Percentiles rank a stretch among this genome's conserved stretches.
phyloP scores from a whole-genome alignment of 768 basidiomycete genomes.

The Myochromella boudieri region DNA sequence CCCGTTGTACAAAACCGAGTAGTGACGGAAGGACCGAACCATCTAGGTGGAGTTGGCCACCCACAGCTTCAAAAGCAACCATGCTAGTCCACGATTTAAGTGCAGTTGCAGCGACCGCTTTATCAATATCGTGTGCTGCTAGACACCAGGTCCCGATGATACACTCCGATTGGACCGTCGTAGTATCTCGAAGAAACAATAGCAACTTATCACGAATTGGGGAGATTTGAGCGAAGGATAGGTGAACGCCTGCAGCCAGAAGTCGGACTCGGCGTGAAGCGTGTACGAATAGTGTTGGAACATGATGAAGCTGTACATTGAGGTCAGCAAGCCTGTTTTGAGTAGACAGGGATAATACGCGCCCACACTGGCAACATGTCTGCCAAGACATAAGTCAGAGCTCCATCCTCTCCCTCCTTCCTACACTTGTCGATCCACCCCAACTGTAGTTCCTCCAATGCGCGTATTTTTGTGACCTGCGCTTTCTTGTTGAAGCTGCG shows the following conservation, averaged over 20 bases:
- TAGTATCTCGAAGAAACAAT: constrained; percentile 48
- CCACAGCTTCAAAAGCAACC: constrained; percentile 19
- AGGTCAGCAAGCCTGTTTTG: too few species aligned
- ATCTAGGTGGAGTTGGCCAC: constrained; percentile 30
- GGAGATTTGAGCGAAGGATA: constrained; percentile 60
- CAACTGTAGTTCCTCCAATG: constrained; percentile 78
- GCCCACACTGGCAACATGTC: constrained; percentile 92
- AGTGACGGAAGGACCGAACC: constrained; percentile 33
- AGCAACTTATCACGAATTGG: constrained; percentile 47
- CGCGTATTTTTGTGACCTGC: constrained; percentile 76
- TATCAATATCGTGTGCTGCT: constrained; percentile 70
- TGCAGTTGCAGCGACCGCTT: constrained; percentile 51
- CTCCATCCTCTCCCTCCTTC: constrained; percentile 41
- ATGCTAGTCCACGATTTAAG: constrained; percentile 53
- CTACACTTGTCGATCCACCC: constrained; percentile 62
- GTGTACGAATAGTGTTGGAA: constrained; percentile 79
- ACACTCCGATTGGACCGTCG: constrained; percentile 49
- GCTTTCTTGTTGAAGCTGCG: constrained; percentile 89
- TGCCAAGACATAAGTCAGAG: constrained; percentile 38
- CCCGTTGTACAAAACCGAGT: constrained; percentile 50
- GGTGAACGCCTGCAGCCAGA: constrained; percentile 60
- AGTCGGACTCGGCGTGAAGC: constrained; percentile 74
- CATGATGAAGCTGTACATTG: constrained; percentile 72
- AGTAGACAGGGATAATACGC: constrained; percentile 10
- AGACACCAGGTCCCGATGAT: constrained; percentile 76